Evolutionary conservation across 2,329 filamentous ascomycete species (phyloP).

Genomic region (Pseudogymnoascus sp.): DNA sequence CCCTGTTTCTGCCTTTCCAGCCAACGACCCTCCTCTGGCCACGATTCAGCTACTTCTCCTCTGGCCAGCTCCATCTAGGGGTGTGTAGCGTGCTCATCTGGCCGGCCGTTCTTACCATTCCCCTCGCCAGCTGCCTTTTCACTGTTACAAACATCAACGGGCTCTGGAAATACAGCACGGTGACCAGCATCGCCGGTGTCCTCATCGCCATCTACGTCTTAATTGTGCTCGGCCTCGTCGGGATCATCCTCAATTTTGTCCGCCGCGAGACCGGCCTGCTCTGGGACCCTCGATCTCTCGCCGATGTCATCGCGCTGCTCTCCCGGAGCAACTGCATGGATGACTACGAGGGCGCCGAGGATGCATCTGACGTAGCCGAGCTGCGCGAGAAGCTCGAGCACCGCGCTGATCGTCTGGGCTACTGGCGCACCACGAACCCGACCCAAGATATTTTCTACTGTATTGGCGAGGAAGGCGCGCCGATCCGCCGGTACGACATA

Average conservation of each 20-base stretch:
- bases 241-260: conserved; percentile 59
- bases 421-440: conserved; percentile 68
- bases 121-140: conserved; percentile 72
- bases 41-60: conserved; percentile 58
- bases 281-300: conserved; percentile 79
- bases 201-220: conserved; percentile 67
- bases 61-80: conserved; percentile 61
- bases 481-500: conserved; percentile 43
- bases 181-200: conserved; percentile 72
- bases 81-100: conserved; percentile 63
- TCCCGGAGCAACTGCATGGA: conserved; percentile 71
- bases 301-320: conserved; percentile 71
- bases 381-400: conserved; percentile 47
- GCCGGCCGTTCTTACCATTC: conserved; percentile 72
- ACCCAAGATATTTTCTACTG: conserved; percentile 66
- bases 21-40: conserved; percentile 63
- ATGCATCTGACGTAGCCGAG: conserved; percentile 43
- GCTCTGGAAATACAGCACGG: conserved; percentile 72
- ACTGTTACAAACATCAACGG: conserved; percentile 51
- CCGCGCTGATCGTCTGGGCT: conserved; percentile 69
- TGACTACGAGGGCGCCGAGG: conserved; percentile 65
- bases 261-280: conserved; percentile 64
- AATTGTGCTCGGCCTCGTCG: conserved; percentile 49
- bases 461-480: conserved; percentile 58
- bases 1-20: conserved; percentile 56